phyloP scores from a whole-genome alignment of 176 grass and related monocot genomes.

The Dendrocalamus sinicus region DNA sequence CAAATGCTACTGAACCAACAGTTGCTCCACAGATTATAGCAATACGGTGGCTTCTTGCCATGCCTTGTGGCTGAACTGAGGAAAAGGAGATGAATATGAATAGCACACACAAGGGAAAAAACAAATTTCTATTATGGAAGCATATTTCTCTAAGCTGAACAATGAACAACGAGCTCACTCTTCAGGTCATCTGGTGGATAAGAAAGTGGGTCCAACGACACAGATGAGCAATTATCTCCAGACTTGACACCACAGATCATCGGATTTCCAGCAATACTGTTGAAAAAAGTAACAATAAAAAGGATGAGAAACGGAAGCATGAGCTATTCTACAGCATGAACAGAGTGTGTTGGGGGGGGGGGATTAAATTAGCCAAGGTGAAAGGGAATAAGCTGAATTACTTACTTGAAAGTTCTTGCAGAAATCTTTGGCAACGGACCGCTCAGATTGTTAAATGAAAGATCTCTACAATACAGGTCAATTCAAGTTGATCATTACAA shows the following conservation, averaged over 20 bases:
- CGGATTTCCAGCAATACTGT: slow-evolving; percentile 84
- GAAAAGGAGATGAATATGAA: slow-evolving; percentile 48
- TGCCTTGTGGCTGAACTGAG: slow-evolving; percentile 76
- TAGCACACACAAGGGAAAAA: not conserved
- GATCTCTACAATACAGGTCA: slow-evolving; percentile 58
- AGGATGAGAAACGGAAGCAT: too few species aligned
- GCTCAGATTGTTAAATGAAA: slow-evolving; percentile 91
- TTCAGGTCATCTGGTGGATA: slow-evolving; percentile 90
- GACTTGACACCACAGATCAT: slow-evolving; percentile 69
- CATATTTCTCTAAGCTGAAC: slow-evolving; percentile 2
- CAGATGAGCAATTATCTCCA: slow-evolving; percentile 74
- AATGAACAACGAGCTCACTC: slow-evolving; percentile 49
- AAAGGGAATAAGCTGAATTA: not conserved
- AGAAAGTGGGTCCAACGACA: slow-evolving; percentile 80
- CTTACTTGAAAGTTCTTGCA: slow-evolving; percentile 87
- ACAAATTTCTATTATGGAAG: not conserved
- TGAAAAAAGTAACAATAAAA: slow-evolving; percentile 30
- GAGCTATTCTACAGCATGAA: too few species aligned
- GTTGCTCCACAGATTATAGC: slow-evolving; percentile 77
- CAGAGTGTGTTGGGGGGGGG: not conserved
- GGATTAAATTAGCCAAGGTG: not conserved
- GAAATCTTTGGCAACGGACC: slow-evolving; percentile 86
- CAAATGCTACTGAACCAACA: slow-evolving; percentile 63
- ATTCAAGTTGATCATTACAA: slow-evolving; percentile 11
- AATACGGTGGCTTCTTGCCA: slow-evolving; percentile 54